phyloP scores from a whole-genome alignment of 345 rosid species.

The Populus ilicifolia region DNA sequence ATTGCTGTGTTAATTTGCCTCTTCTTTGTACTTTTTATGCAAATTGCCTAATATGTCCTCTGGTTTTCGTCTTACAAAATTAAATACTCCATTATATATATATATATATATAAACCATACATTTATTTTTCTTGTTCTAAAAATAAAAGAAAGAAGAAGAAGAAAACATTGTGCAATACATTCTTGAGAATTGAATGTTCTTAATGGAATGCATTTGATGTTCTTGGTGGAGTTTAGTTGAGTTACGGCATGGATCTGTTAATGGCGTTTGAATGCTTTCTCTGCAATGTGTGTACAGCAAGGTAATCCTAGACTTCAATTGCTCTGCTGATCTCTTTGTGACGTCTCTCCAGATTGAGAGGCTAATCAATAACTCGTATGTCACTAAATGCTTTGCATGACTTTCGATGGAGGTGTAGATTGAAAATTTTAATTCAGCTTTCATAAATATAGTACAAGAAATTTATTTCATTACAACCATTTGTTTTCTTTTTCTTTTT shows the following conservation, averaged over 20 bases:
- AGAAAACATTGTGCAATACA: neutral
- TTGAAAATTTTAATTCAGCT: conserved; percentile 24
- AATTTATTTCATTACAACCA: neutral
- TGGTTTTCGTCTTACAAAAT: conserved; percentile 10
- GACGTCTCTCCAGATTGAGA: conserved; percentile 12
- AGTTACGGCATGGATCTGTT: conserved; percentile 26
- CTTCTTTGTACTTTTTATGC: no score
- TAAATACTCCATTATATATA: neutral
- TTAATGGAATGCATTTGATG: conserved; percentile 20
- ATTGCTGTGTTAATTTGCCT: no score
- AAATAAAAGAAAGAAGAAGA: neutral
- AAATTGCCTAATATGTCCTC: neutral
- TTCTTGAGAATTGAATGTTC: conserved; percentile 19
- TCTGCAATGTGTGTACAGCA: neutral
- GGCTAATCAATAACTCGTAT: conserved; percentile 18
- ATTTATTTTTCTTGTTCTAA: neutral
- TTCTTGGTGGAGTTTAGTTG: conserved; percentile 25
- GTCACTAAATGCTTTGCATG: conserved; percentile 28
- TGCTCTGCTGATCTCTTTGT: neutral
- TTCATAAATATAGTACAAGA: neutral
- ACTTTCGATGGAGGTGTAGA: conserved; percentile 22
- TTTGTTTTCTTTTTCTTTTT: neutral
- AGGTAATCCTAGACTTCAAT: neutral
- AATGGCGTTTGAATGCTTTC: conserved; percentile 27
- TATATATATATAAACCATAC: neutral